Conservation (phyloP, 768 basidiomycete genomes). For the Fomitopsis serialis region DNA sequence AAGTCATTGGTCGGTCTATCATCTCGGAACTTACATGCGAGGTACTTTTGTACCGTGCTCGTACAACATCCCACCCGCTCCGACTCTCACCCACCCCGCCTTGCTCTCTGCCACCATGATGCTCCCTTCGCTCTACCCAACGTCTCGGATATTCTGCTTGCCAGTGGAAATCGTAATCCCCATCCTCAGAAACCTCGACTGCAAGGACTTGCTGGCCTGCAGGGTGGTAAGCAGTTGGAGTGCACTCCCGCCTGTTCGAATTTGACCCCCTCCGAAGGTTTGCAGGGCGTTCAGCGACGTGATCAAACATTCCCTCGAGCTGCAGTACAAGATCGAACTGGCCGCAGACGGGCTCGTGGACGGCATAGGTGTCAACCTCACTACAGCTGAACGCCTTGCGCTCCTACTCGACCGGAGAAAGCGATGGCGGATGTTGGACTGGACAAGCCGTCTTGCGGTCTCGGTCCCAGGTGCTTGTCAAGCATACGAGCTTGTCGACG, state of each 20-base stretch:
- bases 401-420: slow-evolving; percentile 29
- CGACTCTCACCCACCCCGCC: background rate
- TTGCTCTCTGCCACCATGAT: background rate
- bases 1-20: background rate
- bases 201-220: slow-evolving; percentile 10
- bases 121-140: background rate
- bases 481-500: slow-evolving; percentile 60
- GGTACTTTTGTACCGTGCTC: background rate
- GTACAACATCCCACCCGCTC: no score
- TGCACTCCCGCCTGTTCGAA: background rate
- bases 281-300: slow-evolving; percentile 17
- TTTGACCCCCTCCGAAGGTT: slow-evolving; percentile 12
- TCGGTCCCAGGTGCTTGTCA: slow-evolving; percentile 32
- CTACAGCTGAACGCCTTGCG: slow-evolving; percentile 26
- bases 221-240: slow-evolving; percentile 5
- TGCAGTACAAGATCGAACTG: slow-evolving; percentile 29
- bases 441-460: slow-evolving; percentile 19
- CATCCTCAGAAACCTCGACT: slow-evolving; percentile 12
- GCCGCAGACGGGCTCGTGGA: slow-evolving; percentile 25
- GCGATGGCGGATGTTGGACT: slow-evolving; percentile 30
- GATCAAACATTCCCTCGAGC: slow-evolving; percentile 17
- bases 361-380: slow-evolving; percentile 8
- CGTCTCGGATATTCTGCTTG: slow-evolving; percentile 4
- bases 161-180: slow-evolving; percentile 15
- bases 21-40: background rate